A percentile compares a stretch with the other conserved stretches of the same genome.
phyloP scores from a whole-genome alignment of 148 eudicot species.

The Cornus suecica region DNA sequence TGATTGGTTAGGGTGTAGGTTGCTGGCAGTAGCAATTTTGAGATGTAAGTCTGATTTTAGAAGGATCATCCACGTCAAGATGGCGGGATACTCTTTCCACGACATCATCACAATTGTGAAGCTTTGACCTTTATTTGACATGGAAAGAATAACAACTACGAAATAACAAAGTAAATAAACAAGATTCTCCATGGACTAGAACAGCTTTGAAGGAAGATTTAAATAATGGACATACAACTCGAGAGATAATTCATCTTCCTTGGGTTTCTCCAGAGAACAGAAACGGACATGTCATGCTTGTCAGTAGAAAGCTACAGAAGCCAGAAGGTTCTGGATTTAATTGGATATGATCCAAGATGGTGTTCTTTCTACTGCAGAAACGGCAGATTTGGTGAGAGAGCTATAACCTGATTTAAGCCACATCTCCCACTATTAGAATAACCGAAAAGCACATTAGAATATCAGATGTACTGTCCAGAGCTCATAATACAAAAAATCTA shows the following conservation, averaged over 20 bases:
- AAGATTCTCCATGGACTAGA: not conserved
- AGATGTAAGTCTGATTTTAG: constrained; percentile 2
- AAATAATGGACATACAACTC: constrained; percentile 20
- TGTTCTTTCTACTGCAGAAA: not conserved
- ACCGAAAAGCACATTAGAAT: too few species aligned
- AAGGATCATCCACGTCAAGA: not conserved
- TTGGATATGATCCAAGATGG: not conserved
- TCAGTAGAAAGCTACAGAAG: not conserved
- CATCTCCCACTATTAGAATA: too few species aligned
- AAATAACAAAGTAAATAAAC: not conserved
- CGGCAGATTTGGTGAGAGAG: too few species aligned
- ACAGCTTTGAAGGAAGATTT: not conserved
- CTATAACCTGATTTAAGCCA: too few species aligned
- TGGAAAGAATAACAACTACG: not conserved
- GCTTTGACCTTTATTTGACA: constrained; percentile 25
- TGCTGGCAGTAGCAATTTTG: not conserved
- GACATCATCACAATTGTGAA: constrained; percentile 12
- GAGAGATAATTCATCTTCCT: constrained; percentile 30
- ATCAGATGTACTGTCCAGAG: too few species aligned
- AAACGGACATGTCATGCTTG: constrained; percentile 14
- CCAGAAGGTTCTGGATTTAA: not conserved
- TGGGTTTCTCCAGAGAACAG: constrained; percentile 29
- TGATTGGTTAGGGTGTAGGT: not conserved
- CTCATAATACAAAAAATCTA: too few species aligned
- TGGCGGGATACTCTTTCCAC: not conserved